Evolutionary conservation across 192 early-diverging fungal genomes (phyloP), one percentile per base, ranked within the genome.

Genomic region (Coemansia interrupta): DNA sequence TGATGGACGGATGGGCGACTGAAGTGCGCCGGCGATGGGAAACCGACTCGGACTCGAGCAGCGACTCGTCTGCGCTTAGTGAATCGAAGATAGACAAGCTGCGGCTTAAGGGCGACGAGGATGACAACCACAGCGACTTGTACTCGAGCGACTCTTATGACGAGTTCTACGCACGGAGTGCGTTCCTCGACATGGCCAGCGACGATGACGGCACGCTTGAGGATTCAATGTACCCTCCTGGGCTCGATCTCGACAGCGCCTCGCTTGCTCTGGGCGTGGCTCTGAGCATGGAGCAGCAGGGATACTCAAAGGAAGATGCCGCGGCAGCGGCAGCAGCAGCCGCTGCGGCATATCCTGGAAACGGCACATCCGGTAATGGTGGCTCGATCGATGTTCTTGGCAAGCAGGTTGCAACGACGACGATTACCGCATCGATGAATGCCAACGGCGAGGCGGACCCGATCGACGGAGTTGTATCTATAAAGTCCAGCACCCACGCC

Each of bases 231-330:
- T 72, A 73, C 23, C 24, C 62, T 2, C 14, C 59, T 0, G 66
- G 42, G 4, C 66, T 78, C 18, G 76, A 78, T 40, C 59, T 78
- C 8, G 70, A 78, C 59, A 59, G 66, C 28, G 76, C 70, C 14
- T 78, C 76, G 42, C 66, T 78, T 36, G 76, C 76, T 4, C 60
- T 78, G 40, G 76, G 76, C 19, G 70, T 78, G 28, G 76, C 76
- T 0, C 65, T 78, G 20, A 78, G 76, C 62, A 78, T 78, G 76
- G 76, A 78, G 66, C 69, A 78, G 63, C 76, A 73, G 40, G 73
- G 73, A 0, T 77, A 77, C 42, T 77, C 73, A 2, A 78, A 78
- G 41, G 75, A 72, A n/a, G 75, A 78, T 26, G 69, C 66, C 1
- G 69, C 61, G 0, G 75, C 66, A 0, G 70, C 62, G 0, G 75